Evolutionary conservation across 345 rosid species (phyloP).

Genomic region (Raphanus raphanistrum): DNA sequence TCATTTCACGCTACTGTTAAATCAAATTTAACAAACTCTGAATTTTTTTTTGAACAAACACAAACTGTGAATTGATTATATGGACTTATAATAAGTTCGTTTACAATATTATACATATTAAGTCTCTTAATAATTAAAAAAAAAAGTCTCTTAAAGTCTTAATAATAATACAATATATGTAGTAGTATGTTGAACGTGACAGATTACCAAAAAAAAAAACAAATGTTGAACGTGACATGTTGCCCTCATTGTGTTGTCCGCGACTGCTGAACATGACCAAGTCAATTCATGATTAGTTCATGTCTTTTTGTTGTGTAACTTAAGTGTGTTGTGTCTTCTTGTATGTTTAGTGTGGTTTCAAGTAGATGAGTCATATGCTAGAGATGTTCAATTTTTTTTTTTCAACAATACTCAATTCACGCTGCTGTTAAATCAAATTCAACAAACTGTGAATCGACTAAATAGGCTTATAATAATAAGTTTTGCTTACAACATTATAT

Average conservation of each 20-base stretch:
- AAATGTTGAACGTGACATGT: not conserved
- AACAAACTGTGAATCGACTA: not conserved
- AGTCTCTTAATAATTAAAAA: too few species aligned
- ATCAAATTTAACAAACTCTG: not conserved
- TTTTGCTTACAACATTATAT: not conserved
- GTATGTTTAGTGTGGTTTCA: not conserved
- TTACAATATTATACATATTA: too few species aligned
- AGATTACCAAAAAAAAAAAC: too few species aligned
- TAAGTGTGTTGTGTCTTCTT: too few species aligned
- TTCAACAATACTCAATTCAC: not conserved
- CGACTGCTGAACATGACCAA: not conserved
- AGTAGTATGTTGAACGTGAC: too few species aligned
- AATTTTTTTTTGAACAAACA: too few species aligned
- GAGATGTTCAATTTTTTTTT: not conserved
- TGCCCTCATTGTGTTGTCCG: not conserved
- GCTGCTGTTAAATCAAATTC: not conserved
- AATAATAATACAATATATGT: too few species aligned
- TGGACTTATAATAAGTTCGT: not conserved
- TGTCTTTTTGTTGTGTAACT: not conserved
- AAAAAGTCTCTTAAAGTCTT: too few species aligned
- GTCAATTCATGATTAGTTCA: not conserved
- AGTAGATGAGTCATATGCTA: not conserved
- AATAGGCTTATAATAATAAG: not conserved
- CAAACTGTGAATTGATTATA: not conserved
- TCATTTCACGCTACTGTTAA: not conserved